phyloP scores from a whole-genome alignment of 805 yeast species.

The Candida morakotiae region DNA sequence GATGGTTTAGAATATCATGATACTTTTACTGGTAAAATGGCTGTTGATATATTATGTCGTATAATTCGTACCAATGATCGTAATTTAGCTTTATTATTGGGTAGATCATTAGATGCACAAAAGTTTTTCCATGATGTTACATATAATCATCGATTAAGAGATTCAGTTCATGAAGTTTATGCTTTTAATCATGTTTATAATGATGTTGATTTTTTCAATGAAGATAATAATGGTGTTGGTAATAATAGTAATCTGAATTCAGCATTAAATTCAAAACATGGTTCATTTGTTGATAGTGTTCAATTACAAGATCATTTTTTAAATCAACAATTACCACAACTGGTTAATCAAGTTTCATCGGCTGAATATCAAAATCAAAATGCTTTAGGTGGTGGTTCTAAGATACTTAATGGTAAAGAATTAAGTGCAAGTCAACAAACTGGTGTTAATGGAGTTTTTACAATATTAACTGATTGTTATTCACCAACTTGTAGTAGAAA shows the following conservation, averaged over 20 bases:
- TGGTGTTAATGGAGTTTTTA: constrained; percentile 85
- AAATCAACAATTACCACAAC: constrained; percentile 14
- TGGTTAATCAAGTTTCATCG: constrained; percentile 2
- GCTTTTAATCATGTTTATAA: constrained; percentile 64
- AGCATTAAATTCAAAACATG: constrained; percentile 23
- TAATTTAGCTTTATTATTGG: constrained; percentile 81
- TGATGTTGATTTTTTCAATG: constrained; percentile 39
- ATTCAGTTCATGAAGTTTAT: constrained; percentile 81
- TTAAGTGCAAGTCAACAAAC: constrained; percentile 18
- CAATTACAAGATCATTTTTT: constrained; percentile 14
- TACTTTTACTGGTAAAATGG: constrained; percentile 90
- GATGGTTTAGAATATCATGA: constrained; percentile 90
- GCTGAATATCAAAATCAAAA: constrained; percentile 1
- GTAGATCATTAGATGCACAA: constrained; percentile 91
- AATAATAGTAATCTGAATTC: constrained; percentile 13
- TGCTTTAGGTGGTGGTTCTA: background rate
- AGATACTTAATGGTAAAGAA: constrained; percentile 4
- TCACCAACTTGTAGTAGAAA: constrained; percentile 95
- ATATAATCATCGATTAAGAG: constrained; percentile 88
- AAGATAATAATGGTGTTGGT: constrained; percentile 15
- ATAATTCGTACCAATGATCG: constrained; percentile 89
- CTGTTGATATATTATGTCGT: constrained; percentile 84
- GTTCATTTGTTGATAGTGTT: constrained; percentile 20
- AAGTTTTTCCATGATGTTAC: constrained; percentile 93
- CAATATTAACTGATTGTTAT: constrained; percentile 88